Evolutionary conservation across 345 rosid genomes (phyloP), one percentile per base, ranked within the genome.

Genomic region (Alliaria petiolata): DNA sequence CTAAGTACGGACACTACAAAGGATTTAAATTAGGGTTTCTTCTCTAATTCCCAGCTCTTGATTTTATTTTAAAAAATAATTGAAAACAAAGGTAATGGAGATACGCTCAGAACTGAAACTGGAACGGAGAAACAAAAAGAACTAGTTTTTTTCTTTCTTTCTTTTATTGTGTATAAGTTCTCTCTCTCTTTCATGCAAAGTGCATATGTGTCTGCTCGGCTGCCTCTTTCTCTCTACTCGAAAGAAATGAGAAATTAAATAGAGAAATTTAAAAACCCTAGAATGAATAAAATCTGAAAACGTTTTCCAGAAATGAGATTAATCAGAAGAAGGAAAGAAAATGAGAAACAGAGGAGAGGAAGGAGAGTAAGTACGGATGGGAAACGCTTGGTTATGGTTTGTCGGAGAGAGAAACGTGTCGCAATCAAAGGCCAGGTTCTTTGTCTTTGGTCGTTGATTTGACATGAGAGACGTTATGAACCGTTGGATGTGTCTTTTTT

Each of bases 371-470:
- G 70, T 54, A 75, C 79, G 64, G 74, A 68, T 67, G 63, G 0
- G 47, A 53, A 76, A 76, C 57, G 70, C 65, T 69, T 76, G 75
- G 75, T 52, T 76, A 53, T 62, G 70, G 39, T 69, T 76, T 39
- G 75, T 55, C 79, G 65, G 73, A 69, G 64, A 75, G 69, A n/a
- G 45, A 67, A 35, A 53, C 70, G 75, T 76, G 79, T 67, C 78
- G 20, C 10, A 53, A 61, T 61, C 74, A 2, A n/a, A 62, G 56
- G 22, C 36, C 31, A 59, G 2, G 13, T 31, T 26, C n/a, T 42
- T 42, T 43, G 19, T 58, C 36, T 10, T 67, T 39, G 12, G 36
- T 58, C 46, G 65, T 70, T 49, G 79, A 76, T 55, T 46, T 26
- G 70, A 69, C 45, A 39, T 47, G 38, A 45, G 65, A 47, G 1